These are phyloP conservation scores for Thermochaetoides dissita DNA, from an alignment of 2,329 filamentous ascomycete species.

Conservation along the genomic window DNA sequence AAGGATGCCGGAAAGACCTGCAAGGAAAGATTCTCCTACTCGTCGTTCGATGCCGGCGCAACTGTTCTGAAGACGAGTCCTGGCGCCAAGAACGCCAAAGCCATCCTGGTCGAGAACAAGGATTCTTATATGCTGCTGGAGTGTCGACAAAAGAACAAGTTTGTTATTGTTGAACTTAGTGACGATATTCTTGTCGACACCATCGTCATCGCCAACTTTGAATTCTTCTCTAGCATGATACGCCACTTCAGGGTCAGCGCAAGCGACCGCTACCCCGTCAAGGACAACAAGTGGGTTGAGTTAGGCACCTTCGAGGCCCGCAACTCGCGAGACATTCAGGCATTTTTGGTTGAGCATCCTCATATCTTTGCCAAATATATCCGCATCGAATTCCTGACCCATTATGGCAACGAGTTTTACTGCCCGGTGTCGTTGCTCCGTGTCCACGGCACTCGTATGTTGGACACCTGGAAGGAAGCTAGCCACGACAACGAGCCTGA, in stretches of 20 bases:
- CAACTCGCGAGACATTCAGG: conserved; percentile 86
- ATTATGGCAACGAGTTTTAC: conserved; percentile 95
- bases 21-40: conserved; percentile 95
- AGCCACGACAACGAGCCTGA: conserved; percentile 44
- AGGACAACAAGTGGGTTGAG: conserved; percentile 80
- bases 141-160: conserved; percentile 77
- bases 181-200: conserved; percentile 81
- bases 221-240: conserved; percentile 97
- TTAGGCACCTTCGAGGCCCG: conserved; percentile 79
- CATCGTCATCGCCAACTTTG: conserved; percentile 92
- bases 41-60: conserved; percentile 91
- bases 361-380: conserved; percentile 93
- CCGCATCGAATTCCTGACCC: conserved; percentile 77
- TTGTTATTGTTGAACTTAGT: conserved; percentile 85
- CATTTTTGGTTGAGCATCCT: conserved; percentile 86
- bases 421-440: conserved; percentile 83
- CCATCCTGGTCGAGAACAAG: conserved; percentile 89
- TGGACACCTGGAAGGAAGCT: conserved; percentile 77
- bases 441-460: conserved; percentile 90
- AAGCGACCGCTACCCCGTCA: conserved; percentile 87
- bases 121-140: conserved; percentile 97
- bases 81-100: conserved; percentile 74
- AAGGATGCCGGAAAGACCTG: conserved; percentile 95
- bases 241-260: conserved; percentile 82
- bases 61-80: conserved; percentile 82